These are phyloP conservation scores for Fusarium nodosum DNA, from an alignment of 2,329 filamentous ascomycete genomes.

Conservation along the genomic window DNA sequence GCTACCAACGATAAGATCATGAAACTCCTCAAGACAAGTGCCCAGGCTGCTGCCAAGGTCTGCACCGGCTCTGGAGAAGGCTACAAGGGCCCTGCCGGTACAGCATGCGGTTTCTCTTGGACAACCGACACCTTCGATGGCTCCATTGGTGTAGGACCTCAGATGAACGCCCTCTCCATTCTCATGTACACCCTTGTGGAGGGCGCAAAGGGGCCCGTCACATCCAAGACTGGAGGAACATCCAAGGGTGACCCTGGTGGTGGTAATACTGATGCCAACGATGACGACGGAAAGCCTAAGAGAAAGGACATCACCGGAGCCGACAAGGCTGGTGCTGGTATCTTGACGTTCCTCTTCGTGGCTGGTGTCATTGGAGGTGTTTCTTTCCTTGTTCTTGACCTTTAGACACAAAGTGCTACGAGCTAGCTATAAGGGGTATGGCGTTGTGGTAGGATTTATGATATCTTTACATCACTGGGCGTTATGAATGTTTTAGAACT, in stretches of 20 bases:
- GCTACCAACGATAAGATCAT: slow-evolving; percentile 64
- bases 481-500: slow-evolving; percentile 14
- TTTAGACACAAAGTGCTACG: background rate
- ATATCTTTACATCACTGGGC: slow-evolving; percentile 9
- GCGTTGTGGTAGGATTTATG: slow-evolving; percentile 11
- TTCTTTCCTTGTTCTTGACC: slow-evolving; percentile 51
- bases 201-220: slow-evolving; percentile 61
- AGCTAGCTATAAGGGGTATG: background rate
- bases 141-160: slow-evolving; percentile 73
- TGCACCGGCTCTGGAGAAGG: slow-evolving; percentile 62
- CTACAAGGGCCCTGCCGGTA: slow-evolving; percentile 67
- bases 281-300: slow-evolving; percentile 45
- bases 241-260: slow-evolving; percentile 65
- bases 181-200: slow-evolving; percentile 71
- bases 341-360: slow-evolving; percentile 65
- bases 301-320: slow-evolving; percentile 58
- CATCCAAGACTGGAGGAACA: slow-evolving; percentile 70
- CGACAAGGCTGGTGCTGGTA: slow-evolving; percentile 69
- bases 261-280: slow-evolving; percentile 54
- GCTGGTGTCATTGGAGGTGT: slow-evolving; percentile 65
- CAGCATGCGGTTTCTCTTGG: slow-evolving; percentile 78
- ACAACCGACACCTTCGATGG: slow-evolving; percentile 69
- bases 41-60: slow-evolving; percentile 64
- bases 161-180: slow-evolving; percentile 76
- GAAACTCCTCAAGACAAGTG: slow-evolving; percentile 65